Base-by-base conservation (phyloP, 2,329 filamentous ascomycete genomes). In the Alternaria tenuissima region DNA sequence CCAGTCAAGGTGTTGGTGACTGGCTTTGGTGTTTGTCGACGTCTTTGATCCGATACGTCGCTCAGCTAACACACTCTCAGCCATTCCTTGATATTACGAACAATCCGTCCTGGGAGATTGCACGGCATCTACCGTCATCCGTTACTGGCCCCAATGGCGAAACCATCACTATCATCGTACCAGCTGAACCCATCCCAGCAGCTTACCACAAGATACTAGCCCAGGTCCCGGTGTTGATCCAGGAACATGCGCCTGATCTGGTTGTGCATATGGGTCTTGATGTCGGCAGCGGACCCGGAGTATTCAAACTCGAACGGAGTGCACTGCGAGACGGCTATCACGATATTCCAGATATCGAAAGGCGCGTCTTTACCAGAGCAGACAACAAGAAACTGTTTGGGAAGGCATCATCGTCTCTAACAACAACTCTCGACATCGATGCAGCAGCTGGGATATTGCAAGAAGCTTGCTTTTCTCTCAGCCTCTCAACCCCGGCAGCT, bases 101-200 rank as follows among this genome's bases (percentile, higher is more conserved):
- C 61, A 96, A 96, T 74, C 92, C 93, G 8, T 93, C 92, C 3
- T 94, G 88, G 85, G 86, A 94, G 73, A 94, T 96, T 73, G 88
- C 90, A 49, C 84, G 83, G 26, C 82, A 81, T 20, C 86, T 96
- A 89, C 62, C 67, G 7, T 30, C 52, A 6, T 61, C 57, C 3
- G 43, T 74, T 32, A 14, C 38, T 1, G 63, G 58, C 8, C 9
- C 28, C 3, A 54, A 58, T 38, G 59, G 56, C 51, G 44, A 61
- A 20, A 53, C 46, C 16, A 66, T 93, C 63, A 36, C 12, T 16
- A 16, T 36, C 14, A 78, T 89, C 52, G 82, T 87, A 24, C 88
- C 93, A 71, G 87, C 89, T 0, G 80, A 85, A 42, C 85, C 91
- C 1, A 83, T 96, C 43, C 87, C 86, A 30, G 91, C 94, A 52